phyloP scores from a whole-genome alignment of 768 basidiomycete genomes.

The Boletus rufocinnamomeus region DNA sequence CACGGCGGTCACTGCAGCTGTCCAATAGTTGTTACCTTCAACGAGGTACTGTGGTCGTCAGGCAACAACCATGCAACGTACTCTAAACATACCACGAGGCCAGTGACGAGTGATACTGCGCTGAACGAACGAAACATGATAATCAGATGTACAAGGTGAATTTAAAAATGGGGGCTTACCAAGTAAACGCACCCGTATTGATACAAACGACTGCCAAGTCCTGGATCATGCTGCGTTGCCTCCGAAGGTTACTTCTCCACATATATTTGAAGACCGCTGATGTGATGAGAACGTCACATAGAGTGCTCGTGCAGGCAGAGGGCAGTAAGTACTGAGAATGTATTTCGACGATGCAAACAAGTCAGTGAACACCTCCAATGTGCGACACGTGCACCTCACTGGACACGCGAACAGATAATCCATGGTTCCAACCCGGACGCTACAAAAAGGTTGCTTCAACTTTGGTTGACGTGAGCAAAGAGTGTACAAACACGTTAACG shows the following conservation, averaged over 20 bases:
- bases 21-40: too few relatives aligned
- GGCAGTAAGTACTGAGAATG: slow-evolving; percentile 7
- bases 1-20: too few relatives aligned
- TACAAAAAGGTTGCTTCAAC: background rate
- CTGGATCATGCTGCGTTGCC: slow-evolving; percentile 4
- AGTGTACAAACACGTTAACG: slow-evolving; percentile 2
- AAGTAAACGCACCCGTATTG: background rate
- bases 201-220: slow-evolving; percentile 17
- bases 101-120: too few relatives aligned
- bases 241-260: slow-evolving; percentile 18
- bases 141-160: too few relatives aligned
- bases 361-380: background rate
- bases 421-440: slow-evolving; percentile 5
- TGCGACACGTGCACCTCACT: slow-evolving; percentile 1
- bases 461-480: background rate
- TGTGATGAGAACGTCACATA: slow-evolving; percentile 11
- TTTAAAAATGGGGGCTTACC: too few relatives aligned
- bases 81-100: too few relatives aligned
- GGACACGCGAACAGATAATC: background rate
- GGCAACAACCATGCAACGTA: too few relatives aligned
- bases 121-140: too few relatives aligned
- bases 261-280: slow-evolving; percentile 13
- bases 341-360: background rate
- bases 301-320: background rate
- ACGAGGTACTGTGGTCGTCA: too few relatives aligned